Base-by-base conservation (phyloP, 805 yeast genomes). In the Candida lessepsii region DNA sequence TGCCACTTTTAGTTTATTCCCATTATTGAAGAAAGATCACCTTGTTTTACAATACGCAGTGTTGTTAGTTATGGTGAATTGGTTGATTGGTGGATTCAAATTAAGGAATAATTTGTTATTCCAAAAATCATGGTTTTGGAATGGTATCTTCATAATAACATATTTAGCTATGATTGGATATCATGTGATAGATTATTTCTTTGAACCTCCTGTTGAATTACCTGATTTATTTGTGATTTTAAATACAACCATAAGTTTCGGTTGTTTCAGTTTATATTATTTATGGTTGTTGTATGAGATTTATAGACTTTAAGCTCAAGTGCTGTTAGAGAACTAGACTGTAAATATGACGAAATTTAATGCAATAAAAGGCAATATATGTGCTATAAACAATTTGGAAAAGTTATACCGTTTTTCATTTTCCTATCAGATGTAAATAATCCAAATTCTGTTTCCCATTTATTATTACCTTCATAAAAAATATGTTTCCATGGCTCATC, bases 141-240 rank as follows among this genome's bases (percentile, higher is more conserved):
- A 54, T 18, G 18, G 49, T 5, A 45, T 66, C 10, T 56, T 60
- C 16, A 44, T 48, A 15, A 32, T 50, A 9, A 54, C 67, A 10
- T 69, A 69, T 44, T 23, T 75, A 1, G 76, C 68, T 0, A 75
- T 83, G 52, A 53, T 66, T 1, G 57, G 52, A 0, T 62, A 82
- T 20, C 90, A 83, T 48, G 35, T 71, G 0, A 57, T 76, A 6
- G 96, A 89, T 41, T 52, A 59, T 26, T 50, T 60, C 16, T 42
- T 72, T 8, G 50, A 46, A 1, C 81, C 95, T 2, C 87, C 91
- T 1, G 45, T 57, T 1, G 56, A 61, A 27, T 83, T 79, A 47
- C 96, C 97, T 1, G 97, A 93, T 58, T 50, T 93, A 4, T 87
- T 93, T 90, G 86, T 86, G 0, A 71, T 91, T 17, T 74, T 79